Evolutionary conservation across 192 early-diverging fungal genomes (phyloP), one percentile per base, ranked within the genome.

Genomic region (Blastocladiella britannica): DNA sequence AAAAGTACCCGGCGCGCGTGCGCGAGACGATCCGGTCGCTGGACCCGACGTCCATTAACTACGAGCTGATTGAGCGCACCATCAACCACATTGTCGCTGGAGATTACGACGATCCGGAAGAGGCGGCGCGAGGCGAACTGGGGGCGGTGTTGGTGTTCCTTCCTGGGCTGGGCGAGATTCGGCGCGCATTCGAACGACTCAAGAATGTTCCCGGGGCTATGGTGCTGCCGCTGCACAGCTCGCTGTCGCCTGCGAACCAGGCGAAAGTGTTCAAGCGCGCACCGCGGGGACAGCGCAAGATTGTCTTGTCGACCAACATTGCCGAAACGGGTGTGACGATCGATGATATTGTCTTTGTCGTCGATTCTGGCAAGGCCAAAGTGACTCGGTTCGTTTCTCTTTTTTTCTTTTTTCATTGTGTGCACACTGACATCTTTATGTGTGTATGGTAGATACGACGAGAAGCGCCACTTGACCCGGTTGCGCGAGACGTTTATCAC

Each of bases 251-350:
- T 4, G 70, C 71, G 7, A 76, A 79, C 23, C 86, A 89, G 67
- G 75, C 60, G 52, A 71, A 63, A 5, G 85, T 89, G 15, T 89
- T 89, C 63, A 68, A 69, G 55, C 56, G 59, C 0, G 64, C 76
- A 0, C 62, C 66, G 2, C 55, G 58, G 7, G 74, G 76, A 4
- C 55, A 72, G 8, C 61, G 84, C 23, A 88, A 88, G 62, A 72
- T 88, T 53, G 82, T 88, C 8, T 59, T 88, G 18, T 68, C 80
- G 5, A 88, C 86, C 25, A 88, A 88, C 52, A 79, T 88, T 56
- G 86, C 86, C 8, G 86, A 88, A 64, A 88, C 86, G 0, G 80
- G 84, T 60, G 82, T 88, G 56, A 88, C 86, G 4, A 84, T 88
- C 26, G 76, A 79, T 3, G 87, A 89, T 69, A 81, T 86, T 6